These are phyloP conservation scores for Trichosanthes truncata DNA, from an alignment of 306 rosid genomes.

Conservation along the genomic window DNA sequence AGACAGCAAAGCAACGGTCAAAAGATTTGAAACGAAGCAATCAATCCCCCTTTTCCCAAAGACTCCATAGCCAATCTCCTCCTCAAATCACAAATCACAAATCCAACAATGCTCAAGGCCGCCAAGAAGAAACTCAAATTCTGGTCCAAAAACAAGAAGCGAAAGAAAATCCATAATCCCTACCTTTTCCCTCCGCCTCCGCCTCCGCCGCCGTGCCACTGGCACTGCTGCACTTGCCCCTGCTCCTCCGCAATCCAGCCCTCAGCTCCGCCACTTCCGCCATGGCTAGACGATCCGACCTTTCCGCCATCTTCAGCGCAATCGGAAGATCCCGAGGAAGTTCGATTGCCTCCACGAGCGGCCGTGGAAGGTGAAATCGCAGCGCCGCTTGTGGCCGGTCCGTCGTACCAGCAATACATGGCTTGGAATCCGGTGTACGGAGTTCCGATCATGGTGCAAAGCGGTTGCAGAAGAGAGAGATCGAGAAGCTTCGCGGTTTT, in stretches of 20 bases:
- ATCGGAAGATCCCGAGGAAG: neutral
- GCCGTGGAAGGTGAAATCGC: neutral
- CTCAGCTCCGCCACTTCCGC: constrained; percentile 56
- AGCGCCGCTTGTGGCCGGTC: neutral
- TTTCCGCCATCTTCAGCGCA: too few relatives aligned
- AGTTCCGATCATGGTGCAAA: constrained; percentile 15
- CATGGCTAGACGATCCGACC: too few relatives aligned
- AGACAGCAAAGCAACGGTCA: neutral
- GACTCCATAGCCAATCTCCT: neutral
- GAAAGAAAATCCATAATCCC: constrained; percentile 10
- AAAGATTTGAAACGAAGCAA: neutral
- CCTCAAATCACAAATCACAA: neutral
- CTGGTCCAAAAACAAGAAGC: constrained; percentile 39
- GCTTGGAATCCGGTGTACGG: constrained; percentile 29
- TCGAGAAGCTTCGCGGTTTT: constrained; percentile 2
- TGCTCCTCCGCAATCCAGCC: constrained; percentile 22
- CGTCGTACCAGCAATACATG: constrained; percentile 31
- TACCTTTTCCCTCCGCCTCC: constrained; percentile 12
- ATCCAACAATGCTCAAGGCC: constrained; percentile 23
- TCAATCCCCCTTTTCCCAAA: neutral
- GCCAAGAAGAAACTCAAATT: constrained; percentile 48
- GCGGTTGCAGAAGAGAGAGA: neutral
- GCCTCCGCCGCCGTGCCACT: constrained; percentile 3
- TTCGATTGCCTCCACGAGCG: too few relatives aligned
- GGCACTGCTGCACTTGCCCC: neutral